Percentiles rank a stretch among this genome's conserved stretches.
Conservation (phyloP, 2,329 filamentous ascomycete species). For the Fusarium sp. region DNA sequence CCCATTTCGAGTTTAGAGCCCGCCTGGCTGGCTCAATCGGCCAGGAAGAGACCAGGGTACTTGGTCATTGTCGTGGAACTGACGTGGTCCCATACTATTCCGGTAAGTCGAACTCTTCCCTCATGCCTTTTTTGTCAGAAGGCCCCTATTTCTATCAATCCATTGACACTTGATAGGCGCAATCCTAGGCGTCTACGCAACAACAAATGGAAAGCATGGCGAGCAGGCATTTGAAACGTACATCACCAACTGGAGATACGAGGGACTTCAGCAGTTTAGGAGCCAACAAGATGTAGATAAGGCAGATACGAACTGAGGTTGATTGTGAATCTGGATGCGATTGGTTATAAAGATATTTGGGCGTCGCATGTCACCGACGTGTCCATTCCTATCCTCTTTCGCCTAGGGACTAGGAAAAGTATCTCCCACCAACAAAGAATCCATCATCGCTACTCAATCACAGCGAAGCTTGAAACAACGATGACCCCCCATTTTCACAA, state of each 20-base stretch:
- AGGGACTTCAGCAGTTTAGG: slow-evolving; percentile 10
- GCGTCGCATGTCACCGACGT: background rate
- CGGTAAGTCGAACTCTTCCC: background rate
- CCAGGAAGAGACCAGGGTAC: background rate
- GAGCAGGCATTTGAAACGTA: slow-evolving; percentile 56
- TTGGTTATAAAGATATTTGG: background rate
- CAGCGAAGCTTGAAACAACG: background rate
- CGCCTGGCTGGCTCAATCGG: background rate
- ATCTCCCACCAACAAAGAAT: background rate
- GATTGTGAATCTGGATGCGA: background rate
- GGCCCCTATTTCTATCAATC: background rate
- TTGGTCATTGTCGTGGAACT: slow-evolving; percentile 1
- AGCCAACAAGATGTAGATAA: slow-evolving; percentile 5
- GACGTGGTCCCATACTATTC: slow-evolving; percentile 19
- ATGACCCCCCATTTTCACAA: background rate
- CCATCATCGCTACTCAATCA: background rate
- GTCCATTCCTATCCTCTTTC: background rate
- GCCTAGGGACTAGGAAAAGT: rapidly evolving
- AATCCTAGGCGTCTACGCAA: slow-evolving; percentile 64
- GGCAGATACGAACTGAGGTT: background rate
- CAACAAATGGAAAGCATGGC: slow-evolving; percentile 62
- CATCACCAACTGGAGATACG: slow-evolving; percentile 61
- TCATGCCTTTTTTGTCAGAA: too few species aligned
- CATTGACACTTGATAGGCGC: slow-evolving; percentile 50
- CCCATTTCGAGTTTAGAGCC: slow-evolving; percentile 12